Conservation (phyloP, 2,329 filamentous ascomycete species). For the Ophiostoma pallidulum region DNA sequence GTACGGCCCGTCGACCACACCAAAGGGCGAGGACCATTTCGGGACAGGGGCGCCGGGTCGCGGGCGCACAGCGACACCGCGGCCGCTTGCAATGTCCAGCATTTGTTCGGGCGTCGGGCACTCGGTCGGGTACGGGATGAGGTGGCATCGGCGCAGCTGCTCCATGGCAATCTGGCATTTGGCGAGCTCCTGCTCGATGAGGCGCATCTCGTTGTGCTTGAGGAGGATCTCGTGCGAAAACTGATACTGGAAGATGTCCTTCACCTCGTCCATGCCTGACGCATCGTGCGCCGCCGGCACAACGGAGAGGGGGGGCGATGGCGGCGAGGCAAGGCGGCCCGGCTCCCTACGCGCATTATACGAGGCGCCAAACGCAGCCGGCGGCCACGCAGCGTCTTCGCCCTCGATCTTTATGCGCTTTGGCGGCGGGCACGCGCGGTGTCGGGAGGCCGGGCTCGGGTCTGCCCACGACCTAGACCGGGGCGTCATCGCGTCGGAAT, state of each 20-base stretch:
- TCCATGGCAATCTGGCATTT: slow-evolving; percentile 92
- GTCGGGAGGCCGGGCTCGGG: slow-evolving; percentile 2
- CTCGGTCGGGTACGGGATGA: slow-evolving; percentile 79
- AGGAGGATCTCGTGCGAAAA: slow-evolving; percentile 84
- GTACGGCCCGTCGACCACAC: slow-evolving; percentile 86
- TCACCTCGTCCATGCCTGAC: slow-evolving; percentile 42
- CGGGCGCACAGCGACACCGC: slow-evolving; percentile 58
- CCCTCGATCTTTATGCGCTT: slow-evolving; percentile 25
- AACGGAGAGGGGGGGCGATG: slow-evolving; percentile 11
- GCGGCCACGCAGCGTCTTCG: slow-evolving; percentile 21
- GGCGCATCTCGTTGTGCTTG: slow-evolving; percentile 87
- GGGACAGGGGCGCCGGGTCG: slow-evolving; percentile 56
- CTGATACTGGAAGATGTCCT: slow-evolving; percentile 71
- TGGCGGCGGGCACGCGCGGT: background rate
- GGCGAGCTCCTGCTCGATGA: slow-evolving; percentile 92
- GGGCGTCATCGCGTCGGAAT: slow-evolving; percentile 2
- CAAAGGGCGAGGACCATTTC: slow-evolving; percentile 76
- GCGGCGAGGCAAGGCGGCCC: slow-evolving; percentile 10
- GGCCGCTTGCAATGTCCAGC: slow-evolving; percentile 63
- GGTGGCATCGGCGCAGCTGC: slow-evolving; percentile 81
- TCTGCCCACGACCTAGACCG: slow-evolving; percentile 11
- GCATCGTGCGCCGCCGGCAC: slow-evolving; percentile 15
- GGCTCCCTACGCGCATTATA: background rate
- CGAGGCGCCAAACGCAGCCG: slow-evolving; percentile 9
- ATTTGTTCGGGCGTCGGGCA: slow-evolving; percentile 57